Evolutionary conservation across 441 rosid species (phyloP).

Genomic region (Aquilaria agallochum): DNA sequence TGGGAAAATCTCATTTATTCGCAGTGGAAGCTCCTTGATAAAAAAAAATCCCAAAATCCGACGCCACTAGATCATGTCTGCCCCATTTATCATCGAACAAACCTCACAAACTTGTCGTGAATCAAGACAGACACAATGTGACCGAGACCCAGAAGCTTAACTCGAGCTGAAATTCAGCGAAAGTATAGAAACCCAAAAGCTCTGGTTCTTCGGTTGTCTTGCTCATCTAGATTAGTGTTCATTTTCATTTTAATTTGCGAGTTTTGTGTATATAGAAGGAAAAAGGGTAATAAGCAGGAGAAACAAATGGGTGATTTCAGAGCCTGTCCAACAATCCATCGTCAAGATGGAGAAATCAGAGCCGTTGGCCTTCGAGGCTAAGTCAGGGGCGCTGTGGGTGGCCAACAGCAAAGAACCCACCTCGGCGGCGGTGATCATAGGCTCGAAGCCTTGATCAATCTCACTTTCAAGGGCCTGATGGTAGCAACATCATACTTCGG

Average conservation of each 20-base stretch:
- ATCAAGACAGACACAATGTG: slow-evolving; percentile 6
- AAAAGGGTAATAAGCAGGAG: too few relatives aligned
- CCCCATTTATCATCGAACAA: slow-evolving; percentile 10
- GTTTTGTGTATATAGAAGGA: too few relatives aligned
- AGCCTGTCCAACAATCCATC: too few relatives aligned
- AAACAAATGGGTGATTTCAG: too few relatives aligned
- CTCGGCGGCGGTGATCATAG: slow-evolving; percentile 72
- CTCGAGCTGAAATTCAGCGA: too few relatives aligned
- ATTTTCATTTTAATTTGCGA: slow-evolving; percentile 23
- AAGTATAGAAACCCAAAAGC: slow-evolving; percentile 10
- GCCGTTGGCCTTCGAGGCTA: too few relatives aligned
- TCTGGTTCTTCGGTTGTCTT: slow-evolving; percentile 37
- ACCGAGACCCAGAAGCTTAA: slow-evolving; percentile 22
- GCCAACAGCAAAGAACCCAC: slow-evolving; percentile 87
- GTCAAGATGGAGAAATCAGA: slow-evolving; percentile 83
- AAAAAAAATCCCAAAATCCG: slow-evolving; percentile 28
- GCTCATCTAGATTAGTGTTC: slow-evolving; percentile 37
- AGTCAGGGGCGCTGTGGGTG: slow-evolving; percentile 81
- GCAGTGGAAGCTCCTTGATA: slow-evolving; percentile 38
- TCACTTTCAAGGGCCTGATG: slow-evolving; percentile 87
- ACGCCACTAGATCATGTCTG: slow-evolving; percentile 13
- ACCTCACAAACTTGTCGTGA: slow-evolving; percentile 16
- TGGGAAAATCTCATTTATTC: slow-evolving; percentile 62
- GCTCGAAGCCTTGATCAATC: slow-evolving; percentile 81
- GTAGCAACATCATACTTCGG: slow-evolving; percentile 81